Evolutionary conservation across 2,329 filamentous ascomycete genomes (phyloP).

Genomic region (Colletotrichum spinosum): DNA sequence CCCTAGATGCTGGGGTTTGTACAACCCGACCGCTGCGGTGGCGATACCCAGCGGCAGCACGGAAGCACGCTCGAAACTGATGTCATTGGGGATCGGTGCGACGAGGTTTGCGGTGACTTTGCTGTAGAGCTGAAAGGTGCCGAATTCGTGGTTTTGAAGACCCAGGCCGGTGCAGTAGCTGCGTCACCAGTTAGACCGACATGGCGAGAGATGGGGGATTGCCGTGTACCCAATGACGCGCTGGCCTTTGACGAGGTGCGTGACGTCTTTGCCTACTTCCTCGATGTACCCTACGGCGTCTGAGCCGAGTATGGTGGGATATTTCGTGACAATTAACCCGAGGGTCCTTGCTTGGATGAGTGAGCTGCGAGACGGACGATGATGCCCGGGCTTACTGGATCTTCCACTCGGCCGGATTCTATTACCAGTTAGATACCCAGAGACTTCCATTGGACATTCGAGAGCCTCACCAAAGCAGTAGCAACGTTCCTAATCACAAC

Average conservation of each 20-base stretch:
- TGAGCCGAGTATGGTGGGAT: conserved; percentile 24
- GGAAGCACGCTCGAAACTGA: conserved; percentile 29
- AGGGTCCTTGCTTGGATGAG: fast-evolving
- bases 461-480: conserved; percentile 34
- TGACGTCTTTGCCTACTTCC: conserved; percentile 40
- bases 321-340: conserved; percentile 4
- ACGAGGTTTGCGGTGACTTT: conserved; percentile 12
- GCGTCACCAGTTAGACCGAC: background rate
- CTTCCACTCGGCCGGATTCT: conserved; percentile 21
- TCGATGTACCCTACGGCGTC: conserved; percentile 42
- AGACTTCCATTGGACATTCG: background rate
- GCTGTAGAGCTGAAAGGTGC: conserved; percentile 24
- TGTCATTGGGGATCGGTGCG: background rate
- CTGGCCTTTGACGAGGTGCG: conserved; percentile 40
- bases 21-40: conserved; percentile 39
- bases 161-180: conserved; percentile 19
- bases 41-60: conserved; percentile 29
- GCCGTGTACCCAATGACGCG: conserved; percentile 36
- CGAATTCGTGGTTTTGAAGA: conserved; percentile 6
- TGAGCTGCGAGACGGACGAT: background rate
- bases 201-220: background rate
- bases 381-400: background rate
- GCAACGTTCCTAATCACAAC: conserved; percentile 39
- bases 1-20: conserved; percentile 38
- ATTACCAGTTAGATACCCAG: fast-evolving